These are phyloP conservation scores for Pelargonium australe DNA, from an alignment of 441 rosid genomes.

Conservation along the genomic window DNA sequence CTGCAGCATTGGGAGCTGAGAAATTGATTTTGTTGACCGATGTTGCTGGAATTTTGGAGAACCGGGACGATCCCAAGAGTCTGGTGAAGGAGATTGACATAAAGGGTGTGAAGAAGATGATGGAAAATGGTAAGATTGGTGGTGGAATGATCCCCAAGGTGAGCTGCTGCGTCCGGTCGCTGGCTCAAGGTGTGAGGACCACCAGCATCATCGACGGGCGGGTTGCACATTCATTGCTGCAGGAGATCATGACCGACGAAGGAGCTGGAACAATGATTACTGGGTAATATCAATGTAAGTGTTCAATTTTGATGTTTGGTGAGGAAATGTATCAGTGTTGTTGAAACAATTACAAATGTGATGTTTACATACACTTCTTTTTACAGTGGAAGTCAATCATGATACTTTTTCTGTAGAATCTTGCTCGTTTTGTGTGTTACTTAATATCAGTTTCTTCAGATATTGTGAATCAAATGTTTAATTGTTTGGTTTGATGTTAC, in stretches of 20 bases:
- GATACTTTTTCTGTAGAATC: too few species aligned
- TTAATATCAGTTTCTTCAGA: too few species aligned
- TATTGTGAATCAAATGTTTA: too few species aligned
- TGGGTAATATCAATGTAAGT: constrained; percentile 29
- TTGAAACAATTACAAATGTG: neutral
- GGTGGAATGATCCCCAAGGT: constrained; percentile 99
- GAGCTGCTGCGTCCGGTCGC: constrained; percentile 69
- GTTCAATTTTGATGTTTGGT: constrained; percentile 4
- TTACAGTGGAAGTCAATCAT: too few species aligned
- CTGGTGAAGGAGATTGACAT: constrained; percentile 80
- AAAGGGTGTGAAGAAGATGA: constrained; percentile 78
- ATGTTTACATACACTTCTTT: neutral
- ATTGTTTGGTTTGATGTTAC: too few species aligned
- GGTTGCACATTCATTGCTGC: constrained; percentile 70
- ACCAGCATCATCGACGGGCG: constrained; percentile 88
- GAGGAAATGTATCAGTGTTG: neutral
- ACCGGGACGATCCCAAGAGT: constrained; percentile 54
- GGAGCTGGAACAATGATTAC: constrained; percentile 93
- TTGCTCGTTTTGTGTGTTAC: too few species aligned
- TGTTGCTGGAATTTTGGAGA: constrained; percentile 73
- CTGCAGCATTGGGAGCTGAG: constrained; percentile 91
- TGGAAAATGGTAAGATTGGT: constrained; percentile 57
- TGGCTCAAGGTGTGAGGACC: constrained; percentile 83
- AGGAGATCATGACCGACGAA: constrained; percentile 79
- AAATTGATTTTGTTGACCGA: constrained; percentile 77